Percentiles rank a stretch among this genome's conserved stretches.
Conservation (phyloP, 768 basidiomycete genomes). For the Coprinopsis sp. region DNA sequence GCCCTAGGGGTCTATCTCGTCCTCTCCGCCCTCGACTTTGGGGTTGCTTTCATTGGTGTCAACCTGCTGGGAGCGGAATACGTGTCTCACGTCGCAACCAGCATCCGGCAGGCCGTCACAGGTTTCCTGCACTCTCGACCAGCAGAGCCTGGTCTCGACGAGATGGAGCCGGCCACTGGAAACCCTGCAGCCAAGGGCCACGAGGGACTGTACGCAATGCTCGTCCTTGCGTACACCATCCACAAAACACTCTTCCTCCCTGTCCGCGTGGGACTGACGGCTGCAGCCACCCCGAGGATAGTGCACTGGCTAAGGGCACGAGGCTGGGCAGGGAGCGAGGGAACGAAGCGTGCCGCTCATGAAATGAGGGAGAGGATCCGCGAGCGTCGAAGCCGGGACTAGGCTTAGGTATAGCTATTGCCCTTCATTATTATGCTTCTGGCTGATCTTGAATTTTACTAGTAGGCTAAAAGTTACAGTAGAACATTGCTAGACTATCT, state of each 20-base stretch:
- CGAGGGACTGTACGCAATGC: slow-evolving; percentile 86
- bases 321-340: slow-evolving; percentile 80
- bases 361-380: slow-evolving; percentile 45
- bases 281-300: slow-evolving; percentile 77
- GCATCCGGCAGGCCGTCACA: slow-evolving; percentile 46
- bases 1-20: slow-evolving; percentile 86
- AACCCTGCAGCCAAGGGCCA: slow-evolving; percentile 33
- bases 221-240: slow-evolving; percentile 88
- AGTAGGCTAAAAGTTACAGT: no score
- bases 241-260: slow-evolving; percentile 95
- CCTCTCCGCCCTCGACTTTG: slow-evolving; percentile 74
- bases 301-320: slow-evolving; percentile 76
- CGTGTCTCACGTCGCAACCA: slow-evolving; percentile 63
- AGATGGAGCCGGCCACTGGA: slow-evolving; percentile 41
- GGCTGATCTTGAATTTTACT: no score
- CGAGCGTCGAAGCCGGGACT: slow-evolving; percentile 29
- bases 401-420: no score
- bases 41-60: slow-evolving; percentile 78
- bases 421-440: no score
- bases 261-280: slow-evolving; percentile 83
- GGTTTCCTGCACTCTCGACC: slow-evolving; percentile 47
- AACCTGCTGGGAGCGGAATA: slow-evolving; percentile 88
- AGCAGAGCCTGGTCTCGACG: slow-evolving; percentile 64
- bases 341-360: slow-evolving; percentile 58
- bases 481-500: background rate